These are phyloP conservation scores for Tulasnella sp. DNA, from an alignment of 768 basidiomycete species.

Conservation along the genomic window DNA sequence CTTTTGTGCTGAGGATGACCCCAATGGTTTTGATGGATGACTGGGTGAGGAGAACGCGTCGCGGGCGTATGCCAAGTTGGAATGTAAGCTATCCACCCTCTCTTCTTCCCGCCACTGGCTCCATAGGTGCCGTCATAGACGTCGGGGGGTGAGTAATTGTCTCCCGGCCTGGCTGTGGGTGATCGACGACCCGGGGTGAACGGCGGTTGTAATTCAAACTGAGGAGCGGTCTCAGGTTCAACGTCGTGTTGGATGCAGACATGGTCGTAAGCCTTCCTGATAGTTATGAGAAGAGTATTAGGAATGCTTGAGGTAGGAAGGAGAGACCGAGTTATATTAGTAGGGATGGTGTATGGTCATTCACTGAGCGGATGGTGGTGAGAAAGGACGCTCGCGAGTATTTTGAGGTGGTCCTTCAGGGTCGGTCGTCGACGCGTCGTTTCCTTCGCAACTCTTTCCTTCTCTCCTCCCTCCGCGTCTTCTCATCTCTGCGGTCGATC, in stretches of 20 bases:
- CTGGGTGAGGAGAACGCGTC: no score
- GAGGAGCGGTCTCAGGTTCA: constrained; percentile 4
- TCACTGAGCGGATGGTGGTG: not conserved
- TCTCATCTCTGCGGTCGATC: no score
- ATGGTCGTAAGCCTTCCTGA: not conserved
- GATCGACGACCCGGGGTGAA: not conserved
- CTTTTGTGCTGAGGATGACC: no score
- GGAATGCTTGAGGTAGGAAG: not conserved
- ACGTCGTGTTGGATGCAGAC: not conserved
- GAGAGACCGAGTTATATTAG: not conserved
- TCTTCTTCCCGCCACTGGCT: not conserved
- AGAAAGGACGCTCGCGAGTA: no score
- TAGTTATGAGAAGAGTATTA: not conserved
- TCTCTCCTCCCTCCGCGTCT: no score
- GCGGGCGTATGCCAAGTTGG: no score
- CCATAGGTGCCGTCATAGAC: not conserved
- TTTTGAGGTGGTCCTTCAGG: no score
- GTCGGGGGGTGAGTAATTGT: not conserved
- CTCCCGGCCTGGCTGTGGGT: not conserved
- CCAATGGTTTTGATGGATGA: no score
- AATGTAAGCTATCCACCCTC: not conserved
- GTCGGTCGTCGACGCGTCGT: not conserved
- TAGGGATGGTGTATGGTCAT: not conserved
- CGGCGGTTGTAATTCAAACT: constrained; percentile 22
- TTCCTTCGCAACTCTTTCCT: not conserved